phyloP scores from a whole-genome alignment of 1,139 yeast species.

The Suhomyces bokatorum region DNA sequence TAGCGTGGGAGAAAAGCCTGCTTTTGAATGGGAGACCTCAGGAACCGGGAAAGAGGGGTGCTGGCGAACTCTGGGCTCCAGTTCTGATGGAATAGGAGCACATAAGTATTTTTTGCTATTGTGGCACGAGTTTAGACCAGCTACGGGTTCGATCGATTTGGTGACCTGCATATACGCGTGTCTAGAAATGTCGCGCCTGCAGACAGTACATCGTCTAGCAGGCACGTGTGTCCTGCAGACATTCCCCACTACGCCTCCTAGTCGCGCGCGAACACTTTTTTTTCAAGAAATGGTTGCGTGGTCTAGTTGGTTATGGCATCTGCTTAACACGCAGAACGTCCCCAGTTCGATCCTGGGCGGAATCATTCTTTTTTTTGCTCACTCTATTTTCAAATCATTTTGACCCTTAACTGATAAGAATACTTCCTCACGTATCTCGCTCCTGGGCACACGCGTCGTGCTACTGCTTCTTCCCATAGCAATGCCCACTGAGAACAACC shows the following conservation, averaged over 20 bases:
- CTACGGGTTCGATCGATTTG: too few relatives aligned
- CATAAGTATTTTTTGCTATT: too few relatives aligned
- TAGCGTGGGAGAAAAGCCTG: not conserved
- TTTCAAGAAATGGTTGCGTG: constrained; percentile 50
- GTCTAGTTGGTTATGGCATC: constrained; percentile 99
- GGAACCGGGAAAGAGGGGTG: too few relatives aligned
- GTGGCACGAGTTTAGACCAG: too few relatives aligned
- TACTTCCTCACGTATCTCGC: not conserved
- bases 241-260: too few relatives aligned
- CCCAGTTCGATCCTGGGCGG: constrained; percentile 99
- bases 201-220: too few relatives aligned
- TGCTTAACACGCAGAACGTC: constrained; percentile 99
- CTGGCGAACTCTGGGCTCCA: too few relatives aligned
- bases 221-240: too few relatives aligned
- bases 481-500: not conserved
- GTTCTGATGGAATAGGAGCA: too few relatives aligned
- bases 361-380: constrained; percentile 56
- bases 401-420: not conserved
- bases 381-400: not conserved
- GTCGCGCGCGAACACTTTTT: not conserved
- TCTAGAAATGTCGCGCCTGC: too few relatives aligned
- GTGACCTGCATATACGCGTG: too few relatives aligned
- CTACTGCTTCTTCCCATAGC: constrained; percentile 3
- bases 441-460: not conserved
- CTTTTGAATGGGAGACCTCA: too few relatives aligned